Evolutionary conservation across 1,139 yeast species (phyloP), one percentile per base, ranked within the genome.

Genomic region (Candida mesenterica): DNA sequence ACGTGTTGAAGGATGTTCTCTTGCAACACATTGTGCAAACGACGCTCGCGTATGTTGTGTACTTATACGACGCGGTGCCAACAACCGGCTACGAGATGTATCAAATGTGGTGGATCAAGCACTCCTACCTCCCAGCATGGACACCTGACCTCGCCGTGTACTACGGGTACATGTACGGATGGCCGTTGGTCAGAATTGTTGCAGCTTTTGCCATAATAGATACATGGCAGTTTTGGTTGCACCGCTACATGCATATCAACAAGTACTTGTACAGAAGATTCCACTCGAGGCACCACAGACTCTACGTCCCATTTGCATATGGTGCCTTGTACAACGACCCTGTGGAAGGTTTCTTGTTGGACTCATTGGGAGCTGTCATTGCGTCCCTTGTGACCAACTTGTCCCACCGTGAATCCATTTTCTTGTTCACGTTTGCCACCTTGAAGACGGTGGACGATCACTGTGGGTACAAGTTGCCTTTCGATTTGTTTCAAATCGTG

Each of bases 391-490:
- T 76, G 12, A 74, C 86, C 2, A 71, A 75, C 2, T 67, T 92
- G 48, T 64, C 86, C 2, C 83, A 89, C 33, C 77, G 96, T 40
- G 97, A 92, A 62, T 66, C 82, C 34, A 68, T 85, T 24, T 48
- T 84, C 15, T 67, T 92, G 41, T 92, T 73, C 62, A 81, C 92
- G 3, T 87, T 92, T 59, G 86, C 96, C 12, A 92, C 98, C 4
- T 62, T 92, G 75, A 92, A 92, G 62, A 92, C 98, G 1, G 96
- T 92, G 34, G 98, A 92, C 59, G 98, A 92, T 60, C 98, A 92
- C 61, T 92, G 97, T 61, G 98, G 98, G 14, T 92, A 90, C 61
- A 79, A 89, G 31, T 67, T 92, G 40, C 98, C 97, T 13, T 85
- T 67, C 59, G 98, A 92, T 59, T 79, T 90, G 23, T 85, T 92